Evolutionary conservation across 164 flowering plant genomes (phyloP), one percentile per base, ranked within the genome.

Genomic region (Magnolia changhungtana): DNA sequence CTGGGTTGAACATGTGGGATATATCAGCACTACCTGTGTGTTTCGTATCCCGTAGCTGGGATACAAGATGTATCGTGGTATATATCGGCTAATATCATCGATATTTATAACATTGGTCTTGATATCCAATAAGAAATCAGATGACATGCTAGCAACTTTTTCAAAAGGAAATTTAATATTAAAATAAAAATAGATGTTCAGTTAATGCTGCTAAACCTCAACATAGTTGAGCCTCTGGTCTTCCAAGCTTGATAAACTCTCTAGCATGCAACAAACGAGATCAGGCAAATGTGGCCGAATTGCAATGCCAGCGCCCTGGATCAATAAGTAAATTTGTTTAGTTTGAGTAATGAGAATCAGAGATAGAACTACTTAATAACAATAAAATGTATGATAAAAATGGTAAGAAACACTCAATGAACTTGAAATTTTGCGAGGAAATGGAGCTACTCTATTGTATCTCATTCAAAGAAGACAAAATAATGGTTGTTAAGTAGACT

Each of bases 181-280:
- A 67, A 11, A 64, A 64, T 64, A n/a, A n/a, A 64, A n/a, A 64
- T 14, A 21, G 24, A n/a, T 24, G 24, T 59, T 8, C 67, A 64
- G 21, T n/a, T 64, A n/a, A 13, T 21, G 1, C 27, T 1, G 29
- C 52, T 81, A 80, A 74, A 95, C 99, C 99, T 96, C 99, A 78
- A 94, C 90, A 79, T 96, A 96, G 82, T 96, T 96, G 75, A 96
- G 91, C 78, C 95, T 90, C 81, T 92, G 99, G 82, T 96, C 99
- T 86, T 96, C 99, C 79, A 96, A 90, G 85, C 99, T 96, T 67
- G 99, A 96, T 73, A 96, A 89, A 86, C 98, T 91, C 85, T 96
- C 99, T 51, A 96, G 90, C 99, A 96, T 96, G 84, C 99, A 96
- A 82, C 89, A 90, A 75, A 96, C 93, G 75, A 96, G 88, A 82